Evolutionary conservation across 106 monocot species (phyloP).

Genomic region (Acorus gramineus): DNA sequence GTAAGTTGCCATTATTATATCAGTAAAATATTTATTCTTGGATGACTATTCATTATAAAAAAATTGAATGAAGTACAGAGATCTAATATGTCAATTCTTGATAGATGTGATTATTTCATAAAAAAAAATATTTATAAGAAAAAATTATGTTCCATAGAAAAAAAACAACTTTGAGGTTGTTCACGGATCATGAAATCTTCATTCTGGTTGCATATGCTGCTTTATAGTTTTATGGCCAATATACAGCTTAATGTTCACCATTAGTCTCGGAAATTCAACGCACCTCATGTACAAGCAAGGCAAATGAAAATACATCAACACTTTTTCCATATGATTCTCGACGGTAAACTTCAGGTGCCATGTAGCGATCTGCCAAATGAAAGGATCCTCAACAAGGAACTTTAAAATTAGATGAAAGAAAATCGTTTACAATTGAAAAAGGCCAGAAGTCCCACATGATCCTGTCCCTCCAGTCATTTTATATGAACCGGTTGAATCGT

Average conservation of each 20-base stretch:
- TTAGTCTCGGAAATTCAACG: background rate
- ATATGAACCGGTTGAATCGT: conserved; percentile 17
- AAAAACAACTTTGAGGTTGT: too few species aligned
- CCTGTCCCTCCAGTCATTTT: conserved; percentile 22
- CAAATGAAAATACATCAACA: conserved; percentile 21
- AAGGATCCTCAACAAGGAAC: background rate
- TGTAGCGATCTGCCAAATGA: conserved; percentile 17
- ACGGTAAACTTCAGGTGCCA: conserved; percentile 22
- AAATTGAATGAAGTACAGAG: too few species aligned
- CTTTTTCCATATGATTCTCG: conserved; percentile 21
- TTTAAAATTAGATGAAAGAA: background rate
- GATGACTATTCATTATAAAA: too few species aligned
- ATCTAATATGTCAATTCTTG: too few species aligned
- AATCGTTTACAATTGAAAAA: background rate
- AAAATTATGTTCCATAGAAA: too few species aligned
- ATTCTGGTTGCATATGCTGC: too few species aligned
- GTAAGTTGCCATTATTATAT: background rate
- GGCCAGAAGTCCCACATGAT: conserved; percentile 9
- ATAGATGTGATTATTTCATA: too few species aligned
- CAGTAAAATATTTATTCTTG: too few species aligned
- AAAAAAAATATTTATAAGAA: too few species aligned
- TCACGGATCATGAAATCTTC: too few species aligned
- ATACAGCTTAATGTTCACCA: too few species aligned
- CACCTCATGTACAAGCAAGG: conserved; percentile 15
- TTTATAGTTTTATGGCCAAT: too few species aligned